Conservation (phyloP, 495 filamentous ascomycete species). For the Sporormia fimetaria region DNA sequence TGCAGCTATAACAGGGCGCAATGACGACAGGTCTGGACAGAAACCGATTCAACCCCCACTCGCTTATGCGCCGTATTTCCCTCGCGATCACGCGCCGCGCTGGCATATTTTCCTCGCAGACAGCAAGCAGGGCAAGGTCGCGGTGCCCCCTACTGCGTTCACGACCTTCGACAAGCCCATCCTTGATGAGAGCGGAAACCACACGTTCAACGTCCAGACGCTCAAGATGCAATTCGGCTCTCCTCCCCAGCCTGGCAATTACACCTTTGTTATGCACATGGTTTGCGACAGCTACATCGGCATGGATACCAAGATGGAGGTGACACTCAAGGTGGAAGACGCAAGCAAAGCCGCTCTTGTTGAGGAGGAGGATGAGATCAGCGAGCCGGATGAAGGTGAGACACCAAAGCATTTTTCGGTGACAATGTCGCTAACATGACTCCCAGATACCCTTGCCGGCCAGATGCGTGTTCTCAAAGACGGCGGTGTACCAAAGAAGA, state of each 20-base stretch:
- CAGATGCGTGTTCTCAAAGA: constrained; percentile 86
- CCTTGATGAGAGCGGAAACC: constrained; percentile 58
- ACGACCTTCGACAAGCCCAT: constrained; percentile 79
- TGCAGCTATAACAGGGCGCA: constrained; percentile 74
- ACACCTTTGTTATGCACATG: constrained; percentile 83
- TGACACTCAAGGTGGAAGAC: constrained; percentile 82
- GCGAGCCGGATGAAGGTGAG: constrained; percentile 94
- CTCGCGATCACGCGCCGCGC: constrained; percentile 74
- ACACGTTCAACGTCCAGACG: constrained; percentile 86
- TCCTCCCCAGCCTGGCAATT: constrained; percentile 82
- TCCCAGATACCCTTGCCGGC: constrained; percentile 78
- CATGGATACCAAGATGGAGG: constrained; percentile 78
- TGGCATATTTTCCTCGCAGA: constrained; percentile 95
- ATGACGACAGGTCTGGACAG: constrained; percentile 47
- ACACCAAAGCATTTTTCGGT: constrained; percentile 10
- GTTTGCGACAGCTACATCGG: constrained; percentile 91
- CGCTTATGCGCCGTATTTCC: constrained; percentile 77
- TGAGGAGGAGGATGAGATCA: constrained; percentile 82
- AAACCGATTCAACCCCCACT: constrained; percentile 68
- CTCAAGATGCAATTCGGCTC: constrained; percentile 96
- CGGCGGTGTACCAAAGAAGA: constrained; percentile 43
- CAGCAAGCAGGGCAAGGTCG: constrained; percentile 84
- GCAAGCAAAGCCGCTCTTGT: constrained; percentile 70
- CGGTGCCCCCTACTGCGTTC: constrained; percentile 88
- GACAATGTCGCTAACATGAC: neutral